Base-by-base conservation (phyloP, 2,329 filamentous ascomycete species). In the Exophiala sp. region DNA sequence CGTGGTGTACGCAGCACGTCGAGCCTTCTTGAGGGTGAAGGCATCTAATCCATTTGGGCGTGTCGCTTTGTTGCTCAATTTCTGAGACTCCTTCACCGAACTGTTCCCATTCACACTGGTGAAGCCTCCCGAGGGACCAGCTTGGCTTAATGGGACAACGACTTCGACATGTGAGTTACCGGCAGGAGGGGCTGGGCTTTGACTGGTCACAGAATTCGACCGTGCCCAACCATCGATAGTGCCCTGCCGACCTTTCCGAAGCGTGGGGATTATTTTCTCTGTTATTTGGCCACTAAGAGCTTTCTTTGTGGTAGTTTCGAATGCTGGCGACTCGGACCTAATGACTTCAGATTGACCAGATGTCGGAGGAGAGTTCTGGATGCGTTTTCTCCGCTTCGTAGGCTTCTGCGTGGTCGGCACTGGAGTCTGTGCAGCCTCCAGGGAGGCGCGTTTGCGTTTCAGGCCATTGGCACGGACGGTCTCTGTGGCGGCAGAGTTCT, bases 221-320 rank as follows among this genome's bases (percentile, higher is more conserved):
- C 58, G 55, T 5, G 58, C 53, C 55, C 53, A 61, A 6, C 43
- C 40, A 29, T 61, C 50, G 21, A 61, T 59, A 21, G 50, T 58
- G 16, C 55, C 49, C 39, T 61, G 58, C 29, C 55, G 55, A 14
- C 44, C 44, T 42, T 32, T 52, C 21, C 54, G 54, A 0, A 57
- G 43, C 3, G 24, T 47, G 29, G 54, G 54, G 10, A 60, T 36
- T 18, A 57, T 57, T 42, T 55, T 57, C 16, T 60, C 44, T 3
- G 57, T 57, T 11, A 51, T 21, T 21, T 59, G 57, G n/a, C 39
- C 42, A 12, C 34, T 41, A 21, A 18, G 46, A 8, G 16, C 18
- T 38, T 21, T 34, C 10, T 42, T 32, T 5, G 38, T 33, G 3
- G 20, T 11, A 11, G 21, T 41, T 43, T 32, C 20, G 3, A 32